phyloP scores from a whole-genome alignment of 1,139 yeast genomes.

The Diutina mesorugosa region DNA sequence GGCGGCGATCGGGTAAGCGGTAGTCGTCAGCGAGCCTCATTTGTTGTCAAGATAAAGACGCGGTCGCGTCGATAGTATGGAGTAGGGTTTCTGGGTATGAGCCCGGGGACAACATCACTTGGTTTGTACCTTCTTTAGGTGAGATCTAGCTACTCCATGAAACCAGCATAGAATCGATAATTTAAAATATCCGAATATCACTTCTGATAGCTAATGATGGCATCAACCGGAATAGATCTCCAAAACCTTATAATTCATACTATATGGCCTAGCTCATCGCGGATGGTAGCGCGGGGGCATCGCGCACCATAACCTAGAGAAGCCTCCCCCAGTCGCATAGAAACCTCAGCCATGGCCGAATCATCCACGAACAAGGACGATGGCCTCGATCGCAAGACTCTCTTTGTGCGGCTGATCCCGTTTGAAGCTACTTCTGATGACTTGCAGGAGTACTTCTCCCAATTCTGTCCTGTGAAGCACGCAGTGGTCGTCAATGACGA shows the following conservation, averaged over 20 bases:
- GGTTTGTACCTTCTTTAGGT: too few relatives aligned
- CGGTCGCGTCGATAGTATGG: background rate
- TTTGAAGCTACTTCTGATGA: slow-evolving; percentile 70
- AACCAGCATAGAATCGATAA: too few relatives aligned
- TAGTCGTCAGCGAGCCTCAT: background rate
- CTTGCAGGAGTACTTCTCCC: slow-evolving; percentile 72
- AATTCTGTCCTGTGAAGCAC: slow-evolving; percentile 89
- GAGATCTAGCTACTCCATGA: too few relatives aligned
- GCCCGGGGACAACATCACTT: background rate
- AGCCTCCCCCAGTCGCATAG: background rate
- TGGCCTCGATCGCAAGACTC: slow-evolving; percentile 45
- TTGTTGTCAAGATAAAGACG: background rate
- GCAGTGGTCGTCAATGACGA: slow-evolving; percentile 82
- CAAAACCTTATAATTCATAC: background rate
- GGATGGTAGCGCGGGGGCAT: background rate
- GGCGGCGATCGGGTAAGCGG: background rate
- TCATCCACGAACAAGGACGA: slow-evolving; percentile 12
- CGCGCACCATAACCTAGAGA: background rate
- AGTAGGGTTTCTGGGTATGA: background rate
- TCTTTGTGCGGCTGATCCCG: slow-evolving; percentile 80
- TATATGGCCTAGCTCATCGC: background rate
- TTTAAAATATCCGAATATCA: too few relatives aligned
- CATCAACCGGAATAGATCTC: too few relatives aligned
- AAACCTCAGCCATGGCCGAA: background rate
- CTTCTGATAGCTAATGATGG: too few relatives aligned